phyloP scores from a whole-genome alignment of 306 rosid genomes.

The Coriaria nepalensis region DNA sequence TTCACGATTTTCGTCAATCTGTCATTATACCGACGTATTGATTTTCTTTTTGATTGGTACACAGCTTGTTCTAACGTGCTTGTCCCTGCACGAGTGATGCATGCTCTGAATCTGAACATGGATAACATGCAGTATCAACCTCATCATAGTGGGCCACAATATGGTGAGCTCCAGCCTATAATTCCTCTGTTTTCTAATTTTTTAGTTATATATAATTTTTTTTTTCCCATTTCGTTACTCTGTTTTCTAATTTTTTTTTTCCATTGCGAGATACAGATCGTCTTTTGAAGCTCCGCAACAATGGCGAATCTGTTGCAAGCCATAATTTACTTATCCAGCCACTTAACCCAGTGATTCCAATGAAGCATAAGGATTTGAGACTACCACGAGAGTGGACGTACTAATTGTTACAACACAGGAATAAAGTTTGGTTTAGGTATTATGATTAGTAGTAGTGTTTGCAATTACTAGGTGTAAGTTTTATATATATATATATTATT shows the following conservation, averaged over 20 bases:
- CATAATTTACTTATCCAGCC: slow-evolving; percentile 1
- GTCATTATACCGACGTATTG: too few relatives aligned
- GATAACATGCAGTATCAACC: slow-evolving; percentile 23
- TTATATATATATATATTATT: too few relatives aligned
- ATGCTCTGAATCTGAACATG: slow-evolving; percentile 30
- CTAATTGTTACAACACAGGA: neutral
- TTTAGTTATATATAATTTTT: too few relatives aligned
- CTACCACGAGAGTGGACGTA: slow-evolving; percentile 8
- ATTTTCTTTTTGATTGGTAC: too few relatives aligned
- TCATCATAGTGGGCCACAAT: slow-evolving; percentile 22
- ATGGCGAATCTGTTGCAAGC: neutral
- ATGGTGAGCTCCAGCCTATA: neutral
- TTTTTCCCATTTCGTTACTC: neutral
- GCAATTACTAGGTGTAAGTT: too few relatives aligned
- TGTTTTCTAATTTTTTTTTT: neutral
- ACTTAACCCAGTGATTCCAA: neutral
- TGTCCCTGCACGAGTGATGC: slow-evolving; percentile 39
- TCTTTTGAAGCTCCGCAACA: slow-evolving; percentile 1
- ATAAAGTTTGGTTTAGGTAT: too few relatives aligned
- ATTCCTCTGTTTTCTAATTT: neutral
- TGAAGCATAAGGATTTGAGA: neutral
- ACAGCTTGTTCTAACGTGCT: slow-evolving; percentile 31
- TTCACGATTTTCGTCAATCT: too few relatives aligned
- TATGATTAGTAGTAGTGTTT: too few relatives aligned
- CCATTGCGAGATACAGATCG: slow-evolving; percentile 1